Evolutionary conservation across 2,329 filamentous ascomycete genomes (phyloP).

Genomic region (Diplodia mutila): DNA sequence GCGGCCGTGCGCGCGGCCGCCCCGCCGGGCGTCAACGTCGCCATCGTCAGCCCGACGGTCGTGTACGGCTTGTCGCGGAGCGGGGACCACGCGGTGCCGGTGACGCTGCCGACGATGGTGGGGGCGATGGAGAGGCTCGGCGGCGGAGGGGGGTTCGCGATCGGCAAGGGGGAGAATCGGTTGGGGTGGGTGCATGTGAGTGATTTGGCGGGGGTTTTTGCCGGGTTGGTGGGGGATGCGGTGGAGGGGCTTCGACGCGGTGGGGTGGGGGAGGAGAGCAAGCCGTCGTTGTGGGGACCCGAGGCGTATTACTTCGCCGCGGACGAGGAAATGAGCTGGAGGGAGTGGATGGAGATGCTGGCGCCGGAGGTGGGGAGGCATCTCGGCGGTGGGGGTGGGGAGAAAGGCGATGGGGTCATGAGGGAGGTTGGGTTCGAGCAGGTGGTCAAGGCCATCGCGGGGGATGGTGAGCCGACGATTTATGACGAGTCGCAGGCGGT

Average conservation of each 20-base stretch:
- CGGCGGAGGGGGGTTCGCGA: too few species aligned
- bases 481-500: conserved; percentile 37
- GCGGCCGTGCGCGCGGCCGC: too few species aligned
- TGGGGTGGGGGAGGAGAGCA: not conserved
- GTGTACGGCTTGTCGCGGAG: too few species aligned
- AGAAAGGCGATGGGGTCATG: conserved; percentile 44
- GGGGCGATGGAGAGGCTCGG: too few species aligned
- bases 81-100: too few species aligned
- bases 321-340: conserved; percentile 66
- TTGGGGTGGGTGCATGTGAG: not conserved
- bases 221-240: not conserved
- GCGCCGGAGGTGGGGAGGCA: conserved; percentile 50
- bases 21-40: too few species aligned
- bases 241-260: not conserved
- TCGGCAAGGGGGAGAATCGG: not conserved
- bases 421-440: conserved; percentile 47
- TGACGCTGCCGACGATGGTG: not conserved
- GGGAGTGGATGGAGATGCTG: conserved; percentile 54
- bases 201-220: conserved; percentile 11
- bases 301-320: conserved; percentile 68
- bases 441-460: conserved; percentile 40
- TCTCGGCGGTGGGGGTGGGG: conserved; percentile 47
- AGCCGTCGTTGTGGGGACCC: conserved; percentile 54
- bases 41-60: too few species aligned
- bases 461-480: conserved; percentile 36